These are phyloP conservation scores for Scenedesmus sp. DNA, from an alignment of 163 green algal species.

Conservation along the genomic window DNA sequence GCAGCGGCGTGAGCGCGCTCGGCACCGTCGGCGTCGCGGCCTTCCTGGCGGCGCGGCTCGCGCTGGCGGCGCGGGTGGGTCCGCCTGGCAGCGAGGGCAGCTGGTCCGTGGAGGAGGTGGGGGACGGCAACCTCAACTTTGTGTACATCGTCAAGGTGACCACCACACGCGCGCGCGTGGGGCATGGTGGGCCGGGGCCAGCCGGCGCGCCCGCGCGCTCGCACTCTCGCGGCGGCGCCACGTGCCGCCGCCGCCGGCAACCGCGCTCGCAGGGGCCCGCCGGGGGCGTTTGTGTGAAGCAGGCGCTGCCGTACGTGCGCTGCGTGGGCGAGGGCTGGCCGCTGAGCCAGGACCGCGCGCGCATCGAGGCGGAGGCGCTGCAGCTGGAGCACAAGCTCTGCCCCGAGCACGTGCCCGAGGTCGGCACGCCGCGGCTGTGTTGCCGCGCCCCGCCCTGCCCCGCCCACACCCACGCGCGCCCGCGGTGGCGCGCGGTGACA, in stretches of 20 bases:
- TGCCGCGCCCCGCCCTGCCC: not conserved
- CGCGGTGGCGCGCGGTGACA: too few relatives aligned
- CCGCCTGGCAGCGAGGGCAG: slow-evolving; percentile 40
- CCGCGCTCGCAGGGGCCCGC: slow-evolving; percentile 66
- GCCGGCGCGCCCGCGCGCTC: too few relatives aligned
- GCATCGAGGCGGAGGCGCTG: slow-evolving; percentile 82
- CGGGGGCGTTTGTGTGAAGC: slow-evolving; percentile 90
- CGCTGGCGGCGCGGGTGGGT: slow-evolving; percentile 48
- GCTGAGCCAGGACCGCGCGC: slow-evolving; percentile 82
- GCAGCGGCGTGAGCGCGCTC: slow-evolving; percentile 51
- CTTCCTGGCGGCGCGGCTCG: slow-evolving; percentile 65
- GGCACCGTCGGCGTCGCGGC: slow-evolving; percentile 61
- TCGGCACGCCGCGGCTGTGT: too few relatives aligned
- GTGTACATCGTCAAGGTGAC: slow-evolving; percentile 88
- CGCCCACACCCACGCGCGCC: not conserved
- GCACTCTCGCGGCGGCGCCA: too few relatives aligned
- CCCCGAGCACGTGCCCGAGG: slow-evolving; percentile 83
- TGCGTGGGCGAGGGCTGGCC: slow-evolving; percentile 92
- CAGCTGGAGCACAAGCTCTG: slow-evolving; percentile 62
- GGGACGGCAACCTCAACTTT: slow-evolving; percentile 99
- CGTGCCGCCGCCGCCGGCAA: too few relatives aligned
- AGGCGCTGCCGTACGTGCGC: slow-evolving; percentile 93
- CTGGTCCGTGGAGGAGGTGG: slow-evolving; percentile 56
- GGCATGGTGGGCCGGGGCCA: too few relatives aligned
- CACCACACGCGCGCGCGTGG: too few relatives aligned